Conservation (phyloP, 768 basidiomycete species). For the Tulasnella sp. region DNA sequence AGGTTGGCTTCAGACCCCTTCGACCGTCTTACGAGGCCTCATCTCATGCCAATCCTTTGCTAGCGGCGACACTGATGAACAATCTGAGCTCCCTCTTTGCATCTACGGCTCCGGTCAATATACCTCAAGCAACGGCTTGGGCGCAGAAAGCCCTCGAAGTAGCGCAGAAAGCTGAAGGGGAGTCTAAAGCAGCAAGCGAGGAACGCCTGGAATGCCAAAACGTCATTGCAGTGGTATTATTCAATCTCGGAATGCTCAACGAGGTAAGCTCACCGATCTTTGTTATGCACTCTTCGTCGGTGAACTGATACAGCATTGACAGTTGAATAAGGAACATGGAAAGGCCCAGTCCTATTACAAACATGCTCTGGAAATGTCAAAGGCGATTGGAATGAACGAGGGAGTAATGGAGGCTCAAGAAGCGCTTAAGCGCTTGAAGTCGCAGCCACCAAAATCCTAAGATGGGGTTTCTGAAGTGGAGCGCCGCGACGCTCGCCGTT, state of each 20-base stretch:
- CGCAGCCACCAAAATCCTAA: not conserved
- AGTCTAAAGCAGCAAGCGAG: not conserved
- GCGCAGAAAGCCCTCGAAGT: slow-evolving; percentile 32
- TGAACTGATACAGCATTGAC: not conserved
- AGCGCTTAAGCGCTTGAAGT: slow-evolving; percentile 13
- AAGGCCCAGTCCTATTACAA: slow-evolving; percentile 2
- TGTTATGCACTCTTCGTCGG: too few species aligned
- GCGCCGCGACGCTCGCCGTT: not conserved
- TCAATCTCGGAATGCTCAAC: slow-evolving; percentile 33
- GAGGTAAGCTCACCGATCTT: not conserved
- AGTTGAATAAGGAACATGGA: slow-evolving; percentile 3
- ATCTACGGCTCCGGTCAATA: slow-evolving; percentile 24
- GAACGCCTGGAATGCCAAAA: slow-evolving; percentile 30
- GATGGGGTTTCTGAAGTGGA: not conserved
- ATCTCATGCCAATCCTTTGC: not conserved
- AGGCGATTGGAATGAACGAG: slow-evolving; percentile 22
- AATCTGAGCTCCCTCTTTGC: slow-evolving; percentile 33
- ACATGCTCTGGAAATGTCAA: slow-evolving; percentile 11
- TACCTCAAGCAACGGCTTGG: slow-evolving; percentile 31
- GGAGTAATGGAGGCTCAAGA: slow-evolving; percentile 13
- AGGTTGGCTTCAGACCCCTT: slow-evolving; percentile 16
- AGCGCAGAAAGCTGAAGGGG: slow-evolving; percentile 25
- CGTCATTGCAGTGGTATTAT: slow-evolving; percentile 28
- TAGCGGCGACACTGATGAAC: slow-evolving; percentile 30
- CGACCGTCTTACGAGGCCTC: too few species aligned